Conservation (phyloP, 2,329 filamentous ascomycete species). For the Paradendryphiella salina region DNA sequence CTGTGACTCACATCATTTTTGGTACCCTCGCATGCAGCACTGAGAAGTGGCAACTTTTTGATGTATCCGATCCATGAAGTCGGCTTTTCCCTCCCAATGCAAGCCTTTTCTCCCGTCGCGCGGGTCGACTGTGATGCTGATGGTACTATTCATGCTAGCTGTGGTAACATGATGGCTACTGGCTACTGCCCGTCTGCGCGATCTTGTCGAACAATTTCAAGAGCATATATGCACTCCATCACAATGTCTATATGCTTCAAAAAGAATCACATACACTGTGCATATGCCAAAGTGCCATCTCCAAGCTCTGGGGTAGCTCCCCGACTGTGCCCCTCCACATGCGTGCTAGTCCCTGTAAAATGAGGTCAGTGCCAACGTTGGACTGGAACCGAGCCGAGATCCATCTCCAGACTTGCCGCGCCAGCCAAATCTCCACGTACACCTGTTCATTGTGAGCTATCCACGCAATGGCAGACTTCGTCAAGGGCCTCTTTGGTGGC, state of each 20-base stretch:
- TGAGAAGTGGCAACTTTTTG: background rate
- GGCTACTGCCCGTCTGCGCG: background rate
- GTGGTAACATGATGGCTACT: background rate
- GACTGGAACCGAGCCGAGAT: constrained; percentile 23
- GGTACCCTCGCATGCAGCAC: background rate
- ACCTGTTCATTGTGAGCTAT: constrained; percentile 28
- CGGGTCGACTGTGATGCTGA: background rate
- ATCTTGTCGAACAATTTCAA: background rate
- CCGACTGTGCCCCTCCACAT: constrained; percentile 27
- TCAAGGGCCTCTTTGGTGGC: constrained; percentile 72
- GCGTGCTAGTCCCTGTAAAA: constrained; percentile 33
- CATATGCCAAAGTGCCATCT: background rate
- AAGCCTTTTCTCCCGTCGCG: background rate
- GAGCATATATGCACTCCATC: background rate
- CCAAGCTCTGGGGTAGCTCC: constrained; percentile 6
- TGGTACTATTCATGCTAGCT: too few species aligned
- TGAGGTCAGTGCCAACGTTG: constrained; percentile 30
- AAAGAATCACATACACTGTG: background rate
- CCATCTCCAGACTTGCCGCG: constrained; percentile 21
- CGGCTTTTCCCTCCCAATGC: background rate
- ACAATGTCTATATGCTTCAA: too few species aligned
- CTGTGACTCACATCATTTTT: background rate
- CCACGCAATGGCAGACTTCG: constrained; percentile 54
- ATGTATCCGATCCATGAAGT: background rate
- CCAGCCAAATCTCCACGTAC: constrained; percentile 24